Evolutionary conservation across 2,329 filamentous ascomycete genomes (phyloP), one percentile per base, ranked within the genome.

Genomic region (Biscogniauxia sp.): DNA sequence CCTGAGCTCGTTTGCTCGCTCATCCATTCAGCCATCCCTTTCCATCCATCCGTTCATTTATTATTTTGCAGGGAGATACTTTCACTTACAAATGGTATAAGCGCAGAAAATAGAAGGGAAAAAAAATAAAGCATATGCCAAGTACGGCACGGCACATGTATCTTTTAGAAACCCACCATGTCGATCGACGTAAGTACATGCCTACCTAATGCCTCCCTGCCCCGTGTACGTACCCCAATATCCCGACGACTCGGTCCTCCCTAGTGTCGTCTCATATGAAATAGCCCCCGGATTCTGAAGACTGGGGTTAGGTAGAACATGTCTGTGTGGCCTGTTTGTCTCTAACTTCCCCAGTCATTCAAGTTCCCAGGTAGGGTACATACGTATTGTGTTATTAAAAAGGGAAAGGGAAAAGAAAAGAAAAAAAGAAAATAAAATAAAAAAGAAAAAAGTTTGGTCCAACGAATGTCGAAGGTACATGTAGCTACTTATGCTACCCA

Each of bases 231-330:
- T 45, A 17, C 28, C 53, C 53, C 53, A 32, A 54, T 23, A 11
- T 41, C 53, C 53, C 53, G 53, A 54, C 53, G 28, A 7, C 53
- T 32, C 53, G 53, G 53, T 54, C 53, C 53, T 54, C 53, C 53
- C 26, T 54, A 54, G 52, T 54, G 52, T 54, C 52, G 53, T 54
- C 53, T 54, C 53, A 54, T 54, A 20, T 37, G 53, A 37, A 54
- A 41, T 37, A 54, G 19, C 53, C 53, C 53, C 53, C 53, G 32
- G 53, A 54, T 54, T 54, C 28, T 37, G 53, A 26, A 54, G 26
- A 54, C 26, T 28, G 53, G 53, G 53, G 23, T 41, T 20, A 28
- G 32, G 45, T 20, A 28, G 32, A 54, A 20, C 53, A 54, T 54
- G 25, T 28, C 53, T 26, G 20, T 20, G 37, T n/a, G 37, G 37